Evolutionary conservation across 2,329 filamentous ascomycete genomes (phyloP), one percentile per base, ranked within the genome.

Genomic region (Trichoderma polysporum): DNA sequence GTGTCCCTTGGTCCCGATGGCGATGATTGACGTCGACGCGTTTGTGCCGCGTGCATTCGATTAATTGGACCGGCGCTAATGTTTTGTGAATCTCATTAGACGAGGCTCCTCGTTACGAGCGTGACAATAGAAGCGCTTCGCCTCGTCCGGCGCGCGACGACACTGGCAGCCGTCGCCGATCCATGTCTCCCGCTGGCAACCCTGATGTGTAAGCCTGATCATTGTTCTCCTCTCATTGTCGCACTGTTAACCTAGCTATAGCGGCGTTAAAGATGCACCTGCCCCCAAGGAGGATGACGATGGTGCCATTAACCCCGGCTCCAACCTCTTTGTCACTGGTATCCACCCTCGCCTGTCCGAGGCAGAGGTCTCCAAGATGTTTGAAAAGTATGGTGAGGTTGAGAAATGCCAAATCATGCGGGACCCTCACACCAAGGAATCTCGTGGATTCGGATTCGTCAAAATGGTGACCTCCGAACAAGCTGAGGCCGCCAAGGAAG

Each of bases 361-460:
- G 80, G 87, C 90, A 17, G 95, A 98, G 77, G 92, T 99, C 69
- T 91, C 91, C 64, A 93, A 93, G 79, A 90, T 99, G 72, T 99
- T 99, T 77, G 93, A 97, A 83, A 99, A 98, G 82, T 98, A 98
- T 76, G 95, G 95, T 73, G 93, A 97, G 78, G 95, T 99, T 61
- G 94, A 98, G 83, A 98, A 96, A 83, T 98, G 94, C 84, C 96
- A 97, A 80, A 99, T 99, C 83, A 99, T 99, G 95, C 89, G 94
- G 76, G 95, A 99, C 77, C 95, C 95, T 69, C 95, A 99, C 81
- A 96, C 92, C 76, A 97, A 97, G 83, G 95, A 99, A 82, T 98
- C 94, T 73, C 95, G 95, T 80, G 95, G 95, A 72, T 99, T 99
- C 73, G 95, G 95, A 66, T 99, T 99, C 83, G 95, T 99, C 79